Evolutionary conservation across 2,329 filamentous ascomycete species (phyloP).

Genomic region (Sclerotinia minor): DNA sequence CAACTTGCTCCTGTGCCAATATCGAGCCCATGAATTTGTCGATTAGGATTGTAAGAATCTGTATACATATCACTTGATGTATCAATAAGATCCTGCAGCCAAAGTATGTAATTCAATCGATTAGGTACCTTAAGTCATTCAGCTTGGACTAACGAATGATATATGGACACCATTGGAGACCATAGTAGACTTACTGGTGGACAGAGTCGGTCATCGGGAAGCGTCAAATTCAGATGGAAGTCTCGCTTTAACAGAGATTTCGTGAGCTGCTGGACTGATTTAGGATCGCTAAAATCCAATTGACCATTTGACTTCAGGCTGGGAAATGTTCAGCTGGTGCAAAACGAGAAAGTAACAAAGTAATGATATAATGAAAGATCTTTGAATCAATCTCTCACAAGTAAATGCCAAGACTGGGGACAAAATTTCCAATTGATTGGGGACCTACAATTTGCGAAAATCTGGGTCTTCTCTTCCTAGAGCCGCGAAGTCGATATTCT

Average conservation of each 20-base stretch:
- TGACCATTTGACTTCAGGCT: constrained; percentile 57
- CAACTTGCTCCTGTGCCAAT: constrained; percentile 89
- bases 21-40: constrained; percentile 70
- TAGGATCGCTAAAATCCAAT: constrained; percentile 79
- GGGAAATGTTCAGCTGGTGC: constrained; percentile 24
- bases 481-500: constrained; percentile 60
- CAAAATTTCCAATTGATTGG: background rate
- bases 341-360: background rate
- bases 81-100: constrained; percentile 81
- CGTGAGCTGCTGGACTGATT: constrained; percentile 76
- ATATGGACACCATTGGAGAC: background rate
- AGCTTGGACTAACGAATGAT: background rate
- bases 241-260: constrained; percentile 74
- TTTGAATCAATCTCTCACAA: background rate
- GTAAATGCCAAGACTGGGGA: constrained; percentile 18
- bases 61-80: constrained; percentile 49
- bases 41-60: constrained; percentile 53
- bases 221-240: constrained; percentile 68
- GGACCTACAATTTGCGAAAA: constrained; percentile 57
- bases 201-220: constrained; percentile 79
- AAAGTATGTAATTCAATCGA: constrained; percentile 86
- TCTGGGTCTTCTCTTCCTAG: constrained; percentile 59
- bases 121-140: constrained; percentile 51
- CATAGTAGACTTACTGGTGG: constrained; percentile 63
- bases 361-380: background rate